Base-by-base conservation (phyloP, 2,329 filamentous ascomycete species). In the Fusarium denticulatum region DNA sequence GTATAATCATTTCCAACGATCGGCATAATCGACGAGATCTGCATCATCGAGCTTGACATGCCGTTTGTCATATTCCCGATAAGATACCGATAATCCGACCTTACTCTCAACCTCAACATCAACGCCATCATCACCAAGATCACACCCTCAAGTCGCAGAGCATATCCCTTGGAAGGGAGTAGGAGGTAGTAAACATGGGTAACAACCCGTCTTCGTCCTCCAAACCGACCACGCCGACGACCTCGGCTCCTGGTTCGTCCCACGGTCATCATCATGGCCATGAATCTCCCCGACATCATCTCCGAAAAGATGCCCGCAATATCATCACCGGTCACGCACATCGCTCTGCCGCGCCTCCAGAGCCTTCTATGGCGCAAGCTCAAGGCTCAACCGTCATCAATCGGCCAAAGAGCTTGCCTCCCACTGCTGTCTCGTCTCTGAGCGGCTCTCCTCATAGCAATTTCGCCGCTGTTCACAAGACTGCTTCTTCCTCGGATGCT, bases 351-450 rank as follows among this genome's bases (percentile, higher is more conserved):
- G 89, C 88, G 62, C 89, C 89, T 55, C 90, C 90, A 67, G 90
- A 91, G 82, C 86, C 88, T 60, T 91, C 90, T 57, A 86, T 89
- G 71, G 86, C 89, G 73, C 88, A 90, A 80, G 89, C 89, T 57
- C 86, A 88, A 64, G 88, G 88, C 75, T 89, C 87, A 64, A 88
- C 86, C 70, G 84, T 84, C 69, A 83, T 84, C 78, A 85, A 84
- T 77, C 82, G 83, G 14, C 81, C 83, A 64, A 85, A 84, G 77
- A 85, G 83, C 79, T 80, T 86, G 71, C 86, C 87, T 64, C 81
- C 85, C 59, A 86, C 85, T 34, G 85, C 86, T 71, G 83, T 87
- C 70, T 86, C 86, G 57, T 86, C 85, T 66, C 82, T 87, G 64
- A 86, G 82, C 80, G 84, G 82, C 68, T 86, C 85, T 56, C 85